Evolutionary conservation across 2,329 filamentous ascomycete species (phyloP), one percentile per base, ranked within the genome.

Genomic region (Pseudogymnoascus sp.): DNA sequence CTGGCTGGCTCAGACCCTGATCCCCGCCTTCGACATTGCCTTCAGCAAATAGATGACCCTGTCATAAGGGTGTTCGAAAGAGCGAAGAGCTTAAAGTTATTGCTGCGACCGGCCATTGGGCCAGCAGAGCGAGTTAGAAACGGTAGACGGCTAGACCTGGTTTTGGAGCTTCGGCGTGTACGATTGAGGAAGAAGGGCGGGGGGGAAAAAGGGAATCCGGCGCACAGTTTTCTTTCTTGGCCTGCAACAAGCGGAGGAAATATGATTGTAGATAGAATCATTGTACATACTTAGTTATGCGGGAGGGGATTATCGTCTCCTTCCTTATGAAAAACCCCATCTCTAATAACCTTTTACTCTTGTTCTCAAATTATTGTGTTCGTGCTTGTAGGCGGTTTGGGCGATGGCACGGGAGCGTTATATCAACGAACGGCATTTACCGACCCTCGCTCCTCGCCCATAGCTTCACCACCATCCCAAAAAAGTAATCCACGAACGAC

Each of bases 1-100:
- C 87, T 99, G 95, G 95, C 86, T 99, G 74, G 95, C 95, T 64
- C 95, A 99, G 82, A 97, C 95, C 31, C 82, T 99, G 72, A 99
- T 99, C 74, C 95, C 95, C 61, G 89, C 92, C 40, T 97, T 97
- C 77, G 90, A 85, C 72, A 85, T 86, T 59, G 73, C 70, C 11
- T 63, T 74, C 59, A 61, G 59, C 59, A 39, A 39, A 57, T 57
- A 57, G 5, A 57, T 57, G 29, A 14, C n/a, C 16, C 51, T 12
- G 3, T 7, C 26, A 14, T 16, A 14, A 12, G 5, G 10, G n/a
- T 16, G 51, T 7, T 57, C 29, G 51, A 57, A 57, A 34, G 51
- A 14, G 10, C 16, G 29, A 36, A 34, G 51, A 57, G 51, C 12
- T 57, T 36, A 21, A 21, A 34, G 29, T 57, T 57, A 57, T n/a